phyloP scores from a whole-genome alignment of 1,139 yeast genomes.

The Suhomyces choctaworum region DNA sequence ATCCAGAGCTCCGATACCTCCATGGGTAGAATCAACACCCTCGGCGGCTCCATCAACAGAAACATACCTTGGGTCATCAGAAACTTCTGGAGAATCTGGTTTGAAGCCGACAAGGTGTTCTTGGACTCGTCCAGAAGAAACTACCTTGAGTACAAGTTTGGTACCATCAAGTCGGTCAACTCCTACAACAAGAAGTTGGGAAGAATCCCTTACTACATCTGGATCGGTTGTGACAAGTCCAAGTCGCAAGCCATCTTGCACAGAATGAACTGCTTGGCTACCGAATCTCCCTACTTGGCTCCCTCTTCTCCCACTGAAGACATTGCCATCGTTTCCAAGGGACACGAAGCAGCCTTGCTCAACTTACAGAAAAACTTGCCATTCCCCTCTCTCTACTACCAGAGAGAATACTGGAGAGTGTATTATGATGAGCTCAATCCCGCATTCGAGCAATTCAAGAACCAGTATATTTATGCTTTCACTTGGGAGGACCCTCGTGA shows the following conservation, averaged over 20 bases:
- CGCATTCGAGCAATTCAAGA: slow-evolving; percentile 67
- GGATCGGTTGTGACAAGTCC: slow-evolving; percentile 78
- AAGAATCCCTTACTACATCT: slow-evolving; percentile 75
- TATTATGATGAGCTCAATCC: slow-evolving; percentile 73
- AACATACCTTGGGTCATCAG: slow-evolving; percentile 76
- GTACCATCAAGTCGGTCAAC: slow-evolving; percentile 74
- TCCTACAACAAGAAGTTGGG: slow-evolving; percentile 64
- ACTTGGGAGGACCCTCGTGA: slow-evolving; percentile 92
- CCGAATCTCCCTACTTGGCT: slow-evolving; percentile 78
- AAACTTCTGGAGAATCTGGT: slow-evolving; percentile 86
- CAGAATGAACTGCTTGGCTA: slow-evolving; percentile 69
- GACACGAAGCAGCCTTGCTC: slow-evolving; percentile 70
- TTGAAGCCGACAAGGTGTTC: slow-evolving; percentile 79
- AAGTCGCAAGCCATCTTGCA: slow-evolving; percentile 60
- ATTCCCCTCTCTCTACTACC: slow-evolving; percentile 77
- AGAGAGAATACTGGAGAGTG: slow-evolving; percentile 73
- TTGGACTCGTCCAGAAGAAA: slow-evolving; percentile 80
- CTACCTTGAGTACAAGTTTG: slow-evolving; percentile 77
- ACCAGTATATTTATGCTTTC: slow-evolving; percentile 81
- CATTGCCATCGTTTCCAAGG: slow-evolving; percentile 47
- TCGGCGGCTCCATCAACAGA: slow-evolving; percentile 71
- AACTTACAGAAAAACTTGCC: slow-evolving; percentile 69
- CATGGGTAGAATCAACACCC: slow-evolving; percentile 69
- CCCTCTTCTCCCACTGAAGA: slow-evolving; percentile 40
- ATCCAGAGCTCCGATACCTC: slow-evolving; percentile 66